Conservation (phyloP, 1,139 yeast species). For the Magnusiomyces starmeri region DNA sequence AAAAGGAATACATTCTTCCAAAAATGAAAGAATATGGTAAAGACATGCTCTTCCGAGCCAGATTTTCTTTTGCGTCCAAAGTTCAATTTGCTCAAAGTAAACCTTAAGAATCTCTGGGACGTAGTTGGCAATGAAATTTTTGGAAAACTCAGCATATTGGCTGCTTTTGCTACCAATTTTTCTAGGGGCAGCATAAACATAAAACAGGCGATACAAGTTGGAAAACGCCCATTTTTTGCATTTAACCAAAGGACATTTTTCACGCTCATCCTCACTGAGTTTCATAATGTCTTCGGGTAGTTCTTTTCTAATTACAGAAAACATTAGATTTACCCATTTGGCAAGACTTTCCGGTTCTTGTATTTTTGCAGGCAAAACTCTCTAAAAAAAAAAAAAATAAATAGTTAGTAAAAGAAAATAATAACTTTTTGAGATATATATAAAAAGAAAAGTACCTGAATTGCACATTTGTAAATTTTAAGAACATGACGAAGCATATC, state of each 20-base stretch:
- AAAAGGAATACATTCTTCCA: slow-evolving; percentile 63
- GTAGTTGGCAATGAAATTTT: slow-evolving; percentile 39
- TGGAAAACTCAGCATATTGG: slow-evolving; percentile 32
- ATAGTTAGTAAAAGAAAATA: not conserved
- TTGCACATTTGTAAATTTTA: slow-evolving; percentile 75
- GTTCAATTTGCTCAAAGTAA: slow-evolving; percentile 58
- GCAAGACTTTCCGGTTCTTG: slow-evolving; percentile 53
- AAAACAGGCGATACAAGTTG: slow-evolving; percentile 66
- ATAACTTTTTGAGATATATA: not conserved
- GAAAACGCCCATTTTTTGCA: slow-evolving; percentile 90
- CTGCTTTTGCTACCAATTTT: slow-evolving; percentile 25
- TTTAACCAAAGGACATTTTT: slow-evolving; percentile 54
- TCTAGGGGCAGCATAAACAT: slow-evolving; percentile 53
- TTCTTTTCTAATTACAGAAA: slow-evolving; percentile 54
- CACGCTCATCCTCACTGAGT: slow-evolving; percentile 44
- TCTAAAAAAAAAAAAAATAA: slow-evolving; percentile 19
- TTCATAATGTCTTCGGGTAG: slow-evolving; percentile 46
- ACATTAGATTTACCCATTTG: slow-evolving; percentile 75
- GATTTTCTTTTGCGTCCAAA: slow-evolving; percentile 56
- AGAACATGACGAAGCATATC: slow-evolving; percentile 72
- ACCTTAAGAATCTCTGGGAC: slow-evolving; percentile 68
- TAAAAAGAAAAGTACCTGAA: slow-evolving; percentile 32
- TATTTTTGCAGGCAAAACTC: slow-evolving; percentile 65
- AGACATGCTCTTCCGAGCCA: slow-evolving; percentile 69
- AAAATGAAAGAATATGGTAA: slow-evolving; percentile 58